Percentiles rank a stretch among this genome's conserved stretches.
Conservation (phyloP, 257 asterid species). For the Mitragyna speciosa region DNA sequence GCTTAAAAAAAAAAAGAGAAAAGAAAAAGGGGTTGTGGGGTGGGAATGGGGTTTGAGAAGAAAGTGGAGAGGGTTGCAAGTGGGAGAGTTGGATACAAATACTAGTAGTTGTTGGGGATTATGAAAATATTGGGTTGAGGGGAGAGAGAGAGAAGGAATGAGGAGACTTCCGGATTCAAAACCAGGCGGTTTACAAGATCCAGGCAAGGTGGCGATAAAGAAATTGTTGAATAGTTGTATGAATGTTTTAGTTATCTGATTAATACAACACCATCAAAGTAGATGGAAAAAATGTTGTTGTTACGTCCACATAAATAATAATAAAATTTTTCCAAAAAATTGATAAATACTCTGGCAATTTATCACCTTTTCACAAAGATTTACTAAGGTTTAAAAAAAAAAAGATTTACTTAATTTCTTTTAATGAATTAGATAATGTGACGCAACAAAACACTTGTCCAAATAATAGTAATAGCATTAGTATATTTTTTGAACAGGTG, state of each 20-base stretch:
- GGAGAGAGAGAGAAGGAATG: constrained; percentile 18
- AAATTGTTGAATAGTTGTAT: constrained; percentile 12
- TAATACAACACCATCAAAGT: neutral
- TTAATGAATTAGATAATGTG: no score
- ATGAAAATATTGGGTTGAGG: constrained; percentile 9
- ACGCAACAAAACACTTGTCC: no score
- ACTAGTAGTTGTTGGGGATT: neutral
- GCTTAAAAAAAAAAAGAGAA: neutral
- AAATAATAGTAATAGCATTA: no score
- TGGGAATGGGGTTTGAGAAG: neutral
- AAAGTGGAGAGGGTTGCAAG: constrained; percentile 15
- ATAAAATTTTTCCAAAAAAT: no score
- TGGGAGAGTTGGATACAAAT: constrained; percentile 32
- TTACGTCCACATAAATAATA: no score
- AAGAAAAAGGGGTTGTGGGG: constrained; percentile 38
- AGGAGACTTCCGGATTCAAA: constrained; percentile 37
- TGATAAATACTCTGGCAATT: no score
- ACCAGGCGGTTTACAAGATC: constrained; percentile 19
- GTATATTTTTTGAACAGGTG: no score
- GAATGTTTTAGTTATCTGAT: neutral
- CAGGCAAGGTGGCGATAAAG: constrained; percentile 44
- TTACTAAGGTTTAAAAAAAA: no score
- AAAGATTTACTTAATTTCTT: no score
- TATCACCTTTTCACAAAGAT: no score
- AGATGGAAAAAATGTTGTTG: no score